Base-by-base conservation (phyloP, 2,329 filamentous ascomycete genomes). In the Talaromyces sp. region DNA sequence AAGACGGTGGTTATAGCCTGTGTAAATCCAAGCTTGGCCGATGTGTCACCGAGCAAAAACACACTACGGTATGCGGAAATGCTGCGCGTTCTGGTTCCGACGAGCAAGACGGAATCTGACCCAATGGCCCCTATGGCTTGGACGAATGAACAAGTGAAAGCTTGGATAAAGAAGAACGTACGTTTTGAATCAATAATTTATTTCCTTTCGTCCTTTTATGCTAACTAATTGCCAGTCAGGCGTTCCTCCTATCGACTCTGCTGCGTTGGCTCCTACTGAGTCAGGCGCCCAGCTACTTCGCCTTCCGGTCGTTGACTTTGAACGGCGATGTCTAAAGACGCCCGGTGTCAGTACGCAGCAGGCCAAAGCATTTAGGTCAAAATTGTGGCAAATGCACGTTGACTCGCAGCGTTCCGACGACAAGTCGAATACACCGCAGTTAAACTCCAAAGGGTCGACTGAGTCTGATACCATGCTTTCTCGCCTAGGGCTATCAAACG, bases 1-100 rank as follows among this genome's bases (percentile, higher is more conserved):
- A 78, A 73, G 67, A 82, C 78, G 2, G 73, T 78, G 0, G 76
- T 82, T 1, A 68, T 82, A 13, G 80, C 79, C 4, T 82, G 80
- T 60, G 73, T 82, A 6, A 82, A 80, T 57, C 80, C 80, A 0
- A 79, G 77, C 62, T 70, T 82, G 19, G 69, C 73, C 1, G 80
- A 82, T 60, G 70, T 77, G 0, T 73, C 70, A 0, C 72, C 80
- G 0, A 80, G 72, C 65, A 82, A 78, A 64, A 84, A 83, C 64
- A 81, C 80, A 0, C 67, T 82, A 61, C 72, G 80, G 8, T 82
- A 81, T 59, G 80, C 80, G 1, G 79, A 82, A 71, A 73, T 81
- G 70, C 67, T 83, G 54, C 32, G 54, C 6, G 54, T 56, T n/a
- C 19, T 36, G 11, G 17, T 39, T 30, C 54, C 54, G 25, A n/a